Evolutionary conservation across 176 grass and related monocot genomes (phyloP), one percentile per base, ranked within the genome.

Genomic region (Otatea glauca): DNA sequence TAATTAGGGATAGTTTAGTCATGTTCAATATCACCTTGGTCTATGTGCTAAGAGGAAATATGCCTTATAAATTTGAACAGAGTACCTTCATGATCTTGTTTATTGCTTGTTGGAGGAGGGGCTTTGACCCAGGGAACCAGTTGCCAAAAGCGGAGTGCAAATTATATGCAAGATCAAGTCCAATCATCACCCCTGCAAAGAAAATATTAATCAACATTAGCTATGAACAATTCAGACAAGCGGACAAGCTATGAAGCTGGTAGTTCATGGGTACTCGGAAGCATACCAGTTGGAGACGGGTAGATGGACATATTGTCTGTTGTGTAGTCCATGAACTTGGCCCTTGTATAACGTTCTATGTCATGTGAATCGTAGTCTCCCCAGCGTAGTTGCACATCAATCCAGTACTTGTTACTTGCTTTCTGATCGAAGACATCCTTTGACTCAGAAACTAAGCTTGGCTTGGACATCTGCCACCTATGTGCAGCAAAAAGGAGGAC

Each of bases 261-360:
- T 13, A 88, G 37, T 47, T 71, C 20, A 81, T 58, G 45, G 41
- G 70, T 68, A 70, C 21, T 51, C 38, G 80, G 60, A 85, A 67
- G 16, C 76, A 84, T 93, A 98, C 96, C 96, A 32, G 96, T 98
- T 47, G 96, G 96, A 70, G 96, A 98, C 49, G 96, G 96, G 77
- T 98, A 98, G 72, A 98, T 98, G 43, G 96, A 98, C 96, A 98
- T 98, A 77, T 98, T 98, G 69, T 98, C 96, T 20, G 96, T 98
- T 39, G 96, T 98, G 74, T 98, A 98, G 76, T 98, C 96, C 96
- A 98, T 98, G 78, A 98, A 98, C 54, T 98, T 98, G 49, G 96
- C 96, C 84, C 96, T 92, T 41, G 96, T 98, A 51, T 98, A 98
- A 18, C 96, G 96, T 79, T 98, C 96, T 65, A 98, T 93, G 85